Conservation (phyloP, 768 basidiomycete species). For the Lentinula guzmanii region DNA sequence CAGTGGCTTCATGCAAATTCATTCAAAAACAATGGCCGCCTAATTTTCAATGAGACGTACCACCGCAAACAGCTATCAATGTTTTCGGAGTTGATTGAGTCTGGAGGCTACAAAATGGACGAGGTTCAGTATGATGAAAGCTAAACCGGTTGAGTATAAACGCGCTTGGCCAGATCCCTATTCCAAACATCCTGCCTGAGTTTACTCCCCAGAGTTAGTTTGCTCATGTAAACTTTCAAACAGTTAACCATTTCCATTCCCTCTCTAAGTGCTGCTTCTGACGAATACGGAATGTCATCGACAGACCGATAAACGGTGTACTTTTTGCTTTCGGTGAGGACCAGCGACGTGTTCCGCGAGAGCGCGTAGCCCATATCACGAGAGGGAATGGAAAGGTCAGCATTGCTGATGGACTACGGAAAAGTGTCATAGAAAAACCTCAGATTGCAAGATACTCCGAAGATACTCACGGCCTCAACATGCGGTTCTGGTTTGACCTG, state of each 20-base stretch:
- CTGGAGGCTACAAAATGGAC: constrained; percentile 29
- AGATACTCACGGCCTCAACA: not conserved
- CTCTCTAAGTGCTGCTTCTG: constrained; percentile 44
- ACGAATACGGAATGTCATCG: constrained; percentile 39
- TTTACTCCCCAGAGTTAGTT: constrained; percentile 45
- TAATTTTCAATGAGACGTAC: constrained; percentile 21
- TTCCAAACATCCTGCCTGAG: constrained; percentile 55
- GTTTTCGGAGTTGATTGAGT: constrained; percentile 48
- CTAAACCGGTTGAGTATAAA: not conserved
- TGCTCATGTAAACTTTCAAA: constrained; percentile 35
- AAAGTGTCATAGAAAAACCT: not conserved
- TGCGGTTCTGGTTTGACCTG: not conserved
- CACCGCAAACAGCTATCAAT: constrained; percentile 61
- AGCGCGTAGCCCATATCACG: not conserved
- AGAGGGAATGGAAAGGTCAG: not conserved
- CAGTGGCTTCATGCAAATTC: constrained; percentile 35
- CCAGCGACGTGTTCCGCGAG: not conserved
- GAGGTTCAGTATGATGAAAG: not conserved
- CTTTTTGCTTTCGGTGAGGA: not conserved
- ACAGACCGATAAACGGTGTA: constrained; percentile 29
- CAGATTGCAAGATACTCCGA: not conserved
- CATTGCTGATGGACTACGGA: not conserved
- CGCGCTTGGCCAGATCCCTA: constrained; percentile 44
- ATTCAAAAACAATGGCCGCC: not conserved
- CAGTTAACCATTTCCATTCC: constrained; percentile 48